phyloP scores from a whole-genome alignment of 2,329 filamentous ascomycete genomes.

The Neopestalotiopsis clavispora region DNA sequence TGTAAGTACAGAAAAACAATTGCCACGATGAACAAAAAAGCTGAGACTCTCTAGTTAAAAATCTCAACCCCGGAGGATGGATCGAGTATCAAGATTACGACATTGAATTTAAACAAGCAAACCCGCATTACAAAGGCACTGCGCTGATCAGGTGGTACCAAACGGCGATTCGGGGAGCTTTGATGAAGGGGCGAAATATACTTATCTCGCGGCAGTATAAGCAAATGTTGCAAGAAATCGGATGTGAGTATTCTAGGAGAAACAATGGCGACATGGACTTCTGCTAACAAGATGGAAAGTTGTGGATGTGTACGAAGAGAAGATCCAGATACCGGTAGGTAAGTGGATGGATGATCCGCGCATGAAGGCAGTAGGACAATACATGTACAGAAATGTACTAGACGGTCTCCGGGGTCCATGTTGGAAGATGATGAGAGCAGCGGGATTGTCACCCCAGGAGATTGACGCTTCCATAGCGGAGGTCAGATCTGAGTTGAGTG shows the following conservation, averaged over 20 bases:
- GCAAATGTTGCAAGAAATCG: not conserved
- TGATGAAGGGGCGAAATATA: not conserved
- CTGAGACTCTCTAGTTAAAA: not conserved
- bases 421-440: not conserved
- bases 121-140: not conserved
- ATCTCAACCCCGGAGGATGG: slow-evolving; percentile 4
- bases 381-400: not conserved
- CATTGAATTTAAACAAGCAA: not conserved
- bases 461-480: not conserved
- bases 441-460: not conserved
- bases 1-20: not conserved
- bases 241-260: not conserved
- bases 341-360: not conserved
- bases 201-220: not conserved
- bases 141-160: not conserved
- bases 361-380: not conserved
- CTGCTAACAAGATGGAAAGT: not conserved
- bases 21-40: not conserved
- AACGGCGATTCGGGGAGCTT: not conserved
- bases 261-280: too few species aligned
- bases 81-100: slow-evolving; percentile 6
- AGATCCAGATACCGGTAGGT: not conserved
- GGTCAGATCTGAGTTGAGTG: not conserved
- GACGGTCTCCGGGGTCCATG: not conserved
- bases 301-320: not conserved